Conservation (phyloP, 331 rosid genomes). For the Malus hybrid region DNA sequence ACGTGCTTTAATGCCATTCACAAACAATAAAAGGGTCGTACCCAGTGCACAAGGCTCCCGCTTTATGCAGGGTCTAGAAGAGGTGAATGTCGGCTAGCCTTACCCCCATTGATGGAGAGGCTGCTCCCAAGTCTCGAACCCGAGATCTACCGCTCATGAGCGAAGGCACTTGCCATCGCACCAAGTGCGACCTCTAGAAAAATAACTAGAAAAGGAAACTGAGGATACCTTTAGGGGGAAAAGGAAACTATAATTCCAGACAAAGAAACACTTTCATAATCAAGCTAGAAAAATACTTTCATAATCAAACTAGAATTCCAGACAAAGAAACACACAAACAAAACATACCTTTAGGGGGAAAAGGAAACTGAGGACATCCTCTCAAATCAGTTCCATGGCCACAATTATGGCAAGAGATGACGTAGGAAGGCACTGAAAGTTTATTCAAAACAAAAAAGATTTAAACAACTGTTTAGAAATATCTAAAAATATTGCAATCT, state of each 20-base stretch:
- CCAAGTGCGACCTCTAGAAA: too few species aligned
- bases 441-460: background rate
- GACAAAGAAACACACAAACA: background rate
- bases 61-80: too few species aligned
- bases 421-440: conserved; percentile 81
- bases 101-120: too few species aligned
- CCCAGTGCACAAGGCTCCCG: too few species aligned
- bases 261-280: too few species aligned
- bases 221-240: too few species aligned
- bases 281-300: background rate
- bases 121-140: too few species aligned
- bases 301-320: background rate
- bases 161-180: too few species aligned
- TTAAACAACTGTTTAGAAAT: background rate
- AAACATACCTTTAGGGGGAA: conserved; percentile 57
- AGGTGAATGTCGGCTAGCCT: too few species aligned
- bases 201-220: too few species aligned
- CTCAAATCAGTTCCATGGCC: conserved; percentile 87
- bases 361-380: conserved; percentile 86
- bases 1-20: background rate
- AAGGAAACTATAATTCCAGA: too few species aligned
- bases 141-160: too few species aligned
- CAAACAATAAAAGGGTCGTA: background rate
- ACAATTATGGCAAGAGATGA: conserved; percentile 65
- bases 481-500: background rate